phyloP scores from a whole-genome alignment of 768 basidiomycete species.

The Sporobolomyces phaffii region DNA sequence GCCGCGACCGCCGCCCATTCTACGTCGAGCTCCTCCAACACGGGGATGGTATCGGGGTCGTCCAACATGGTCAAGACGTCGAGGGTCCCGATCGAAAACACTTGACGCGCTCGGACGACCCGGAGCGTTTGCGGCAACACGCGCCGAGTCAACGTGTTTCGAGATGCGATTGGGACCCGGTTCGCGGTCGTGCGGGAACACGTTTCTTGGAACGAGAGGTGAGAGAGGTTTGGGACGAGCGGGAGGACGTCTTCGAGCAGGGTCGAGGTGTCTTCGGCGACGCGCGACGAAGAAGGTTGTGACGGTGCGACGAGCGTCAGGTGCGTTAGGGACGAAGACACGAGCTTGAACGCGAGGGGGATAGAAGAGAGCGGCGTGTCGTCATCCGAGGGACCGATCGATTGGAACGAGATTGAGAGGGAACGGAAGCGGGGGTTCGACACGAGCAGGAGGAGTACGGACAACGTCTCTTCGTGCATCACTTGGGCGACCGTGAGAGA shows the following conservation, averaged over 20 bases:
- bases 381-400: conserved; percentile 20
- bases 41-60: background rate
- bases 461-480: conserved; percentile 32
- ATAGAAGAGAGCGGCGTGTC: conserved; percentile 23
- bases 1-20: conserved; percentile 13
- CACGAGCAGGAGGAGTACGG: conserved; percentile 10
- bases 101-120: background rate
- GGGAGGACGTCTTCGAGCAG: conserved; percentile 21
- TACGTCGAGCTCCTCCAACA: background rate
- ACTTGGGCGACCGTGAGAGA: conserved; percentile 8
- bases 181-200: no score
- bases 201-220: conserved; percentile 14
- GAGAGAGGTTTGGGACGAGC: background rate
- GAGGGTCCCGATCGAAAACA: conserved; percentile 24
- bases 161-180: background rate
- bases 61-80: conserved; percentile 7
- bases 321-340: background rate
- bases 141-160: background rate
- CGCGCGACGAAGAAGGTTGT: background rate
- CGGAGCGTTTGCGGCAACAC: background rate
- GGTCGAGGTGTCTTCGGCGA: background rate
- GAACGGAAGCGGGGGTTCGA: background rate
- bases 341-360: conserved; percentile 5
- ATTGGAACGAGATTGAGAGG: conserved; percentile 14
- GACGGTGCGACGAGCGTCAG: conserved; percentile 9